Base-by-base conservation (phyloP, 371 early-diverging fungal genomes). In the Paramicrosporidium saccamoebae region DNA sequence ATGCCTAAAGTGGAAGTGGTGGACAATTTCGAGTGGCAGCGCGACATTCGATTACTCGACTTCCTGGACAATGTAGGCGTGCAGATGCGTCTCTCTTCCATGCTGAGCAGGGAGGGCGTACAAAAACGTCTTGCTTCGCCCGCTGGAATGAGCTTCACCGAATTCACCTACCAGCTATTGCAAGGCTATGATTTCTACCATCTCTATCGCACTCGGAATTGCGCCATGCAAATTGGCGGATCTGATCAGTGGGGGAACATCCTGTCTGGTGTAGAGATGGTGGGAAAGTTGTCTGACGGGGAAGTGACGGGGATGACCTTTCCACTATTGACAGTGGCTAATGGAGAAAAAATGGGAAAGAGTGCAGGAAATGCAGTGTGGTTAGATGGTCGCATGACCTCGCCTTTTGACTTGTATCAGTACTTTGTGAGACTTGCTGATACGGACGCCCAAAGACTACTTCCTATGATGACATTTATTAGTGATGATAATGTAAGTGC, bases 241-340 rank as follows among this genome's bases (percentile, higher is more conserved):
- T 69, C 62, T 28, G 90, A 88, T 35, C 90, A 88, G 35, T 84
- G 86, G 86, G 90, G 90, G 1, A 88, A 88, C 35, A 88, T 88
- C 27, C 58, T 64, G 0, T 71, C 86, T 0, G 90, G 90, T 12
- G 68, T 77, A 16, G 86, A 88, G 19, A 36, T 82, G 35, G 79
- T 88, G 19, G 50, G 55, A 24, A 62, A 57, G 27, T 27, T 44
- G 37, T 2, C 11, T 6, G 20, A 8, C 3, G 26, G 39, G 11
- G 32, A 30, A 4, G 74, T 64, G 0, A 73, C 48, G 44, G 84
- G 81, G 10, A 33, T 84, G 11, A 81, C 81, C 0, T 52, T 79
- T 12, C 82, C 79, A n/a, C 43, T 88, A 21, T 41, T 88, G 11
- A 57, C 75, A 0, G 77, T 68, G 0, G 48, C 74, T 0, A 51